These are phyloP conservation scores for Colletotrichum sidae DNA, from an alignment of 2,329 filamentous ascomycete genomes.

Conservation along the genomic window DNA sequence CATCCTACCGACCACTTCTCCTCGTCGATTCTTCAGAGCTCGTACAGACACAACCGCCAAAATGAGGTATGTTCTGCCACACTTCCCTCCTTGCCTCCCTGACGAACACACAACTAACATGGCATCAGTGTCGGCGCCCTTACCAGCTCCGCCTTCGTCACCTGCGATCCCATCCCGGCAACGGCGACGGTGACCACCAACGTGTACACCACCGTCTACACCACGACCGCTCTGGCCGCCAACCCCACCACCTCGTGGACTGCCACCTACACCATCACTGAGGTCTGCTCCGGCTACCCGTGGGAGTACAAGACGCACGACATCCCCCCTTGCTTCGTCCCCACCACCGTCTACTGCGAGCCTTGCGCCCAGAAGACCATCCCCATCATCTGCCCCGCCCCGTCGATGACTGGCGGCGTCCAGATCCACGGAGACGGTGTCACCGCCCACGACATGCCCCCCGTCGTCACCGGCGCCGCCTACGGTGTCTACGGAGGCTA, in stretches of 20 bases:
- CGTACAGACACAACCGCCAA: slow-evolving; percentile 27
- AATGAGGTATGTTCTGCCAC: slow-evolving; percentile 34
- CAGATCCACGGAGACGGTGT: slow-evolving; percentile 50
- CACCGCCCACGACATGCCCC: slow-evolving; percentile 43
- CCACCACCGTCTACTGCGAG: slow-evolving; percentile 50
- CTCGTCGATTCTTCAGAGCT: slow-evolving; percentile 1
- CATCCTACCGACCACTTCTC: neutral
- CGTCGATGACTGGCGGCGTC: slow-evolving; percentile 45
- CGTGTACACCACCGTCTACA: slow-evolving; percentile 52
- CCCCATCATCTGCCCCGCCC: slow-evolving; percentile 52
- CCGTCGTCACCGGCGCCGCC: slow-evolving; percentile 24
- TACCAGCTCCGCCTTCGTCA: slow-evolving; percentile 45
- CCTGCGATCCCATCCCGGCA: slow-evolving; percentile 42
- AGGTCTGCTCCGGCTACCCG: slow-evolving; percentile 48
- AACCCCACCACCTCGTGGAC: slow-evolving; percentile 52
- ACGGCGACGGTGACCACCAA: slow-evolving; percentile 40
- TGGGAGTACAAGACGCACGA: slow-evolving; percentile 43
- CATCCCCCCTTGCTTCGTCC: slow-evolving; percentile 52
- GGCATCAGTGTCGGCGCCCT: slow-evolving; percentile 44
- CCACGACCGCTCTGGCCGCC: slow-evolving; percentile 50
- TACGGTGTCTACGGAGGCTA: slow-evolving; percentile 25
- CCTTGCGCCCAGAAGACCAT: slow-evolving; percentile 46
- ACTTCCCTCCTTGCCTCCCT: no score
- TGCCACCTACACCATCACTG: slow-evolving; percentile 54
- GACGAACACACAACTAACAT: slow-evolving; percentile 32